Evolutionary conservation across 129 eudicot species (phyloP).

Genomic region (Gnaphalium uliginosum): DNA sequence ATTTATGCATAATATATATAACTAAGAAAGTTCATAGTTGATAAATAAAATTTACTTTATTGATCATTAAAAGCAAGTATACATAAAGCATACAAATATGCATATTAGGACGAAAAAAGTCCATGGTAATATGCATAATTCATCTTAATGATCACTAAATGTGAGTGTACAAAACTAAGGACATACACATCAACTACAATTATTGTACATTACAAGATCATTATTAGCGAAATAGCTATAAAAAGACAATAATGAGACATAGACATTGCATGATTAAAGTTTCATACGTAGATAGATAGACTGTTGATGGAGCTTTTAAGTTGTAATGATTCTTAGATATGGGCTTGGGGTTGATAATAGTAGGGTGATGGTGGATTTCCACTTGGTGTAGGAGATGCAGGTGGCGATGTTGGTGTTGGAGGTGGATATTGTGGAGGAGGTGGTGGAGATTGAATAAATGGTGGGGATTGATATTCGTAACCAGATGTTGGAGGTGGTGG

Average conservation of each 20-base stretch:
- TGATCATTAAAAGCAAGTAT: not conserved
- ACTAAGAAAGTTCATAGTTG: not conserved
- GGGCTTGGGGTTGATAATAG: not conserved
- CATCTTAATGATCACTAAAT: not conserved
- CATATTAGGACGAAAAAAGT: not conserved
- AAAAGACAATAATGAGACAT: no score
- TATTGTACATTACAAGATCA: not conserved
- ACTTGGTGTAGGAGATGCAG: not conserved
- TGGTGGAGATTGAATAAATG: not conserved
- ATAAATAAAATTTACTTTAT: no score
- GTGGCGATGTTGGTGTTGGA: not conserved
- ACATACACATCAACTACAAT: no score
- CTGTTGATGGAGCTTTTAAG: not conserved
- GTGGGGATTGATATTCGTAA: not conserved
- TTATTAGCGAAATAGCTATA: no score
- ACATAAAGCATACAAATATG: not conserved
- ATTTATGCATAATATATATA: not conserved
- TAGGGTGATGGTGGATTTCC: not conserved
- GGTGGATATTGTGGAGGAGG: not conserved
- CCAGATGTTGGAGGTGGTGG: not conserved
- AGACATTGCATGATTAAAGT: not conserved
- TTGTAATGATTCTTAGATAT: not conserved
- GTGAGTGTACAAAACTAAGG: not conserved
- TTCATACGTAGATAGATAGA: no score
- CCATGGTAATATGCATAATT: not conserved